These are phyloP conservation scores for Phytophthora aleatoria DNA, from an alignment of 352 stramenopile species.

Conservation along the genomic window DNA sequence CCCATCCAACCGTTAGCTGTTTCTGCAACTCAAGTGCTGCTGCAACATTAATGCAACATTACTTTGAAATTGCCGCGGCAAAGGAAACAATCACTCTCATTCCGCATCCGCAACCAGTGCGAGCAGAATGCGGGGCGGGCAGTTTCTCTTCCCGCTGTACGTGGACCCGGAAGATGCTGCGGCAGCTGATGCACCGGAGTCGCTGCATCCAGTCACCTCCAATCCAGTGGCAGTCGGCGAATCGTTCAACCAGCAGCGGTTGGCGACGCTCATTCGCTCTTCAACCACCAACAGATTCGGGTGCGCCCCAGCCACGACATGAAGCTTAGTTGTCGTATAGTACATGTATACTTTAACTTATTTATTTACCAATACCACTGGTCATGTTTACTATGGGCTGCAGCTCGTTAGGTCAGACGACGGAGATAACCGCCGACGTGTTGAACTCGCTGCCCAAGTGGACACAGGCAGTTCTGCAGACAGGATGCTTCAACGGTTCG, in stretches of 20 bases:
- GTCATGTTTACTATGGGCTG: background rate
- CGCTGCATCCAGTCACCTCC: conserved; percentile 25
- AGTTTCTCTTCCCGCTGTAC: conserved; percentile 65
- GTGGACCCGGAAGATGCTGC: conserved; percentile 36
- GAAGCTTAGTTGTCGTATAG: background rate
- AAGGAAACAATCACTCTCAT: conserved; percentile 34
- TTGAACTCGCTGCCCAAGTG: conserved; percentile 56
- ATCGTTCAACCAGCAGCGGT: conserved; percentile 39
- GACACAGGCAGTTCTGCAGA: conserved; percentile 57
- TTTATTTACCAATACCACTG: background rate
- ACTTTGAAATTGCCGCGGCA: conserved; percentile 24
- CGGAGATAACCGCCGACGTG: conserved; percentile 39
- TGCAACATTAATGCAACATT: conserved; percentile 44
- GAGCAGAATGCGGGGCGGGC: conserved; percentile 51
- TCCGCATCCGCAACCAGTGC: conserved; percentile 18
- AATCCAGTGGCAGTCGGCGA: conserved; percentile 12
- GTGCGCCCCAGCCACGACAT: conserved; percentile 30
- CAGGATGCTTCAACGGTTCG: conserved; percentile 55
- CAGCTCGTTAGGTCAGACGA: conserved; percentile 24
- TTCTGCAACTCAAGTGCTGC: background rate
- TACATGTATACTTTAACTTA: background rate
- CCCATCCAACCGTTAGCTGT: background rate
- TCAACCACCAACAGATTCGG: conserved; percentile 41
- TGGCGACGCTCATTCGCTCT: conserved; percentile 46
- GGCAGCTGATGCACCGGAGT: conserved; percentile 28